phyloP scores from a whole-genome alignment of 1,284 basidiomycete species.

The Fomes fomentarius region DNA sequence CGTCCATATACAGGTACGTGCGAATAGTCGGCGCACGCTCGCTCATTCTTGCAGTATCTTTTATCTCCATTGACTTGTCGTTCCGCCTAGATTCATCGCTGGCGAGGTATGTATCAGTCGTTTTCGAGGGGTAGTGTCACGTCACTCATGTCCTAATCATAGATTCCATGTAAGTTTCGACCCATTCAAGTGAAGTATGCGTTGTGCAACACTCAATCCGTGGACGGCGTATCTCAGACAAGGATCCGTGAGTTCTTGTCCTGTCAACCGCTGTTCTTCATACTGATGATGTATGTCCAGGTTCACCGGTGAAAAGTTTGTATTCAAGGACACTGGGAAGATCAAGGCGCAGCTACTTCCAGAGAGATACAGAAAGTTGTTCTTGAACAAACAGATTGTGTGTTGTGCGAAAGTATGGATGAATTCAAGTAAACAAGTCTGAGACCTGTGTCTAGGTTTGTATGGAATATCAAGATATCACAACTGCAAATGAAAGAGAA shows the following conservation, averaged over 20 bases:
- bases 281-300: slow-evolving; percentile 23
- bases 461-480: slow-evolving; percentile 69
- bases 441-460: slow-evolving; percentile 43
- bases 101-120: too few species aligned
- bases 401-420: background rate
- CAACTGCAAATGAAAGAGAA: slow-evolving; percentile 63
- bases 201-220: background rate
- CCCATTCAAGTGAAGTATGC: background rate
- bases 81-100: slow-evolving; percentile 70
- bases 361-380: slow-evolving; percentile 53
- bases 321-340: slow-evolving; percentile 47
- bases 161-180: slow-evolving; percentile 25
- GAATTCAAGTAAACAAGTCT: background rate
- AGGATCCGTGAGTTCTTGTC: slow-evolving; percentile 50
- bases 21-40: too few species aligned
- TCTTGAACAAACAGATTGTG: slow-evolving; percentile 67
- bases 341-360: slow-evolving; percentile 45
- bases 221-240: slow-evolving; percentile 36
- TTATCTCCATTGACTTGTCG: too few species aligned
- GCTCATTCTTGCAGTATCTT: too few species aligned
- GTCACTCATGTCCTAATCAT: background rate
- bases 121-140: too few species aligned
- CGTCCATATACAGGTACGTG: slow-evolving; percentile 60
- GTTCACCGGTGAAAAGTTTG: slow-evolving; percentile 52
- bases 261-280: background rate